Evolutionary conservation across 768 basidiomycete genomes (phyloP).

Genomic region (Trametes coccinea): DNA sequence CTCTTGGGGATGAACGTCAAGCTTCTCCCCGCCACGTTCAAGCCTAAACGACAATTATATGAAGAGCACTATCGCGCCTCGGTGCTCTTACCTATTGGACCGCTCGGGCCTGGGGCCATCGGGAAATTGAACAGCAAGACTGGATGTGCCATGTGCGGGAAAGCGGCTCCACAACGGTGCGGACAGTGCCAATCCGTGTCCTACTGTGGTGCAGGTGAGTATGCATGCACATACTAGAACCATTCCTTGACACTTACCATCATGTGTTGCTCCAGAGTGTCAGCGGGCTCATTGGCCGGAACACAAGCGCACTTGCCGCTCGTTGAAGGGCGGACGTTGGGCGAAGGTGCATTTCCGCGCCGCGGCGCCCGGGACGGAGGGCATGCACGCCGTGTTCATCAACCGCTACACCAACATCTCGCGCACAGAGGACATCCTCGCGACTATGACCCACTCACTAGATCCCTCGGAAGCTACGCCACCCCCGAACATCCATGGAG

Average conservation of each 20-base stretch:
- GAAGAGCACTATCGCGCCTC: slow-evolving; percentile 33
- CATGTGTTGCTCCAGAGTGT: slow-evolving; percentile 31
- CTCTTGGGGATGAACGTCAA: slow-evolving; percentile 36
- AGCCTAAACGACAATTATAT: slow-evolving; percentile 20
- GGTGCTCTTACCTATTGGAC: slow-evolving; percentile 41
- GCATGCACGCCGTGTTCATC: slow-evolving; percentile 10
- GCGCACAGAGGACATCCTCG: slow-evolving; percentile 28
- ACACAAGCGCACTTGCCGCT: slow-evolving; percentile 39
- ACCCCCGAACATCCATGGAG: slow-evolving; percentile 36
- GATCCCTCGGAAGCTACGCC: slow-evolving; percentile 7
- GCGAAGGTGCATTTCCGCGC: slow-evolving; percentile 27
- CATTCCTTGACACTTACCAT: no score
- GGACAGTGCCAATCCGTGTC: slow-evolving; percentile 36
- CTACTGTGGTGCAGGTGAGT: slow-evolving; percentile 40
- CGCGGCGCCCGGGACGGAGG: slow-evolving; percentile 12
- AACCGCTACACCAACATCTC: slow-evolving; percentile 22
- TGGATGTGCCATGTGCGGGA: slow-evolving; percentile 45
- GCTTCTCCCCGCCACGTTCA: slow-evolving; percentile 30
- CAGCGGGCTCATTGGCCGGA: slow-evolving; percentile 43
- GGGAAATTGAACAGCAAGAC: slow-evolving; percentile 36
- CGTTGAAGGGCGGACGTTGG: slow-evolving; percentile 44
- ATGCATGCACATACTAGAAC: no score
- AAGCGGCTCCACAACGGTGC: slow-evolving; percentile 36
- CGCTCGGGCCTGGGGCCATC: slow-evolving; percentile 36
- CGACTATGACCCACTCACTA: background rate